Base-by-base conservation (phyloP, 805 yeast genomes). In the Starmera dryadoides region DNA sequence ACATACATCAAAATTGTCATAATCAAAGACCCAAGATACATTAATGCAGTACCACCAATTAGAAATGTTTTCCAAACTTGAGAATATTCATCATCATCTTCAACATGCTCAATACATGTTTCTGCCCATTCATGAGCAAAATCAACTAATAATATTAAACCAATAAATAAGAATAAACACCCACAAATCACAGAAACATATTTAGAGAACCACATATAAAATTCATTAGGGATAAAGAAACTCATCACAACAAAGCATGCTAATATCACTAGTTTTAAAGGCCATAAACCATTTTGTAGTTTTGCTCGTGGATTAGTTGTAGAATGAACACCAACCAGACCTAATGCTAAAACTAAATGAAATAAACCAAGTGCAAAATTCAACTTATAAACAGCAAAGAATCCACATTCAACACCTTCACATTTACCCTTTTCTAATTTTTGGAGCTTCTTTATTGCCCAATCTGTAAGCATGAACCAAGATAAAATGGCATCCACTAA, bases 41-140 rank as follows among this genome's bases (percentile, higher is more conserved):
- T 88, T 17, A 76, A 58, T 34, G 81, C 64, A 1, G 98, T 93
- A 1, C 98, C 96, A 4, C 95, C 86, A 22, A 93, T 76, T 33
- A 93, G 68, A 9, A 91, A 62, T 33, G 76, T 68, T 51, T 86
- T 77, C 98, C 98, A 93, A 49, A 85, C 70, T 4, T 59, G 43
- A 41, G 69, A 61, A 37, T 62, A 50, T 40, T 76, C 78, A 34
- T 79, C 84, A 42, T 84, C 91, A 51, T 81, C 79, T 56, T 93
- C 98, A 32, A 93, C 86, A 51, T 87, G 85, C 47, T 82, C 88
- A 39, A 93, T 72, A 59, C 98, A 93, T 7, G 84, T 85, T 53
- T 93, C 99, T 0, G 98, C 97, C 96, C 97, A 93, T 49, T 91
- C 91, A 61, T 93, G 98, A 4, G 98, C 98, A 69, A 87, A 93